phyloP scores from a whole-genome alignment of 768 basidiomycete genomes.

The Amyloporia xantha region DNA sequence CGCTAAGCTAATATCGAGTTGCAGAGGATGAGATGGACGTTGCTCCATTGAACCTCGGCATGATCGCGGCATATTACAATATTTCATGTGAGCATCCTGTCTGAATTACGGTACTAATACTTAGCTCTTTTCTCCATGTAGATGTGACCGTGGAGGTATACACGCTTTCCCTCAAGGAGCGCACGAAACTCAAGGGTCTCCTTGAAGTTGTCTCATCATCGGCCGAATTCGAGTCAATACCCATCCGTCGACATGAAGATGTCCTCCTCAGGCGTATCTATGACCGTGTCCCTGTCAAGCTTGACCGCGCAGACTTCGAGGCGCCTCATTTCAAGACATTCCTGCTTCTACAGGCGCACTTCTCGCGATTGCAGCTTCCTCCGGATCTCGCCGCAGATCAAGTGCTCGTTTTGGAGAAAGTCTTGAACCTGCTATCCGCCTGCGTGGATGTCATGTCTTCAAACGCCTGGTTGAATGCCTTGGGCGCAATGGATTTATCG shows the following conservation, averaged over 20 bases:
- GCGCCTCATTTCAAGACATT: slow-evolving; percentile 98
- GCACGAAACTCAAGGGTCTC: slow-evolving; percentile 93
- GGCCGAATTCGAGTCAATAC: slow-evolving; percentile 91
- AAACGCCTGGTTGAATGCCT: slow-evolving; percentile 89
- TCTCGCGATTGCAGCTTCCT: slow-evolving; percentile 86
- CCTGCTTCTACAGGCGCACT: slow-evolving; percentile 94
- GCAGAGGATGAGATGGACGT: slow-evolving; percentile 92
- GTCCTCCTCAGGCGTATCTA: slow-evolving; percentile 80
- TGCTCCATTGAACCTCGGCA: slow-evolving; percentile 87
- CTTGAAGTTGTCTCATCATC: slow-evolving; percentile 97
- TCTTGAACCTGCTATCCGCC: slow-evolving; percentile 85
- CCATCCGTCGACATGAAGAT: slow-evolving; percentile 93
- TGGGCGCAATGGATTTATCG: slow-evolving; percentile 95
- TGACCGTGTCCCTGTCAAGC: slow-evolving; percentile 94
- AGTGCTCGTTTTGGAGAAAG: slow-evolving; percentile 78
- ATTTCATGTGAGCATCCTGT: slow-evolving; percentile 71
- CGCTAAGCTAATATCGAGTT: neutral
- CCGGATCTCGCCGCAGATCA: slow-evolving; percentile 94
- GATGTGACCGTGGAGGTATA: slow-evolving; percentile 98
- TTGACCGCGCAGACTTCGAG: slow-evolving; percentile 78
- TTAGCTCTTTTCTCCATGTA: slow-evolving; percentile 20
- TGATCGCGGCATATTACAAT: slow-evolving; percentile 97
- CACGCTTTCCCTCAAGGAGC: slow-evolving; percentile 89
- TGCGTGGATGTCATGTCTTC: slow-evolving; percentile 98
- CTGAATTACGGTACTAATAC: no score